phyloP scores from a whole-genome alignment of 2,329 filamentous ascomycete genomes.

The Hypoxylon sp. region DNA sequence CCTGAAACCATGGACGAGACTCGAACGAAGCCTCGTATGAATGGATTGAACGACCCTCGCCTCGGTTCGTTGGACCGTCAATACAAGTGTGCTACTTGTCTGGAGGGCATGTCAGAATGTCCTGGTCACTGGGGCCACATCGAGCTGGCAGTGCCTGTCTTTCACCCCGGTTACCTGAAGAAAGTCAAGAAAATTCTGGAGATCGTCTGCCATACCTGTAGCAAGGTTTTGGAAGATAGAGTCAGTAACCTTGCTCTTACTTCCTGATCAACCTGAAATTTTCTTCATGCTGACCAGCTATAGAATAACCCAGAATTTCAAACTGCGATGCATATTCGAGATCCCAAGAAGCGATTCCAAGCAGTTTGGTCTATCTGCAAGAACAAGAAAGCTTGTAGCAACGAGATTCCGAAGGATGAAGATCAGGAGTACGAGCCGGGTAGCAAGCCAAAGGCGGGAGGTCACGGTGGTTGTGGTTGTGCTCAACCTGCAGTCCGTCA shows the following conservation, averaged over 20 bases:
- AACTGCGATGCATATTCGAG: conserved; percentile 85
- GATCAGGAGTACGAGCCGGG: conserved; percentile 75
- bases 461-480: conserved; percentile 95
- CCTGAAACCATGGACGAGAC: conserved; percentile 99
- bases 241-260: conserved; percentile 82
- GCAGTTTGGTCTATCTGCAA: conserved; percentile 94
- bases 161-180: conserved; percentile 94
- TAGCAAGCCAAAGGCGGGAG: conserved; percentile 68
- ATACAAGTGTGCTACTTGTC: conserved; percentile 96
- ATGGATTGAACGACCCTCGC: conserved; percentile 94
- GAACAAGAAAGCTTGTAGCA: conserved; percentile 86
- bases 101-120: conserved; percentile 95
- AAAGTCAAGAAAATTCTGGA: conserved; percentile 99
- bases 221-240: conserved; percentile 96
- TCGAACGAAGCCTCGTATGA: conserved; percentile 89
- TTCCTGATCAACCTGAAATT: conserved; percentile 66
- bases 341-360: conserved; percentile 95
- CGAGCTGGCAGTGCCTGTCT: conserved; percentile 96
- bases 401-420: conserved; percentile 77
- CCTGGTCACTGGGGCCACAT: conserved; percentile 99
- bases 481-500: conserved; percentile 89
- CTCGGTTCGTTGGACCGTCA: conserved; percentile 96
- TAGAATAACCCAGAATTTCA: conserved; percentile 89
- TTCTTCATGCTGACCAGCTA: conserved; percentile 72
- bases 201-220: conserved; percentile 99